A percentile compares a stretch with the other conserved stretches of the same genome.
Conservation (phyloP, 768 basidiomycete species). For the Clavaria fumosa region DNA sequence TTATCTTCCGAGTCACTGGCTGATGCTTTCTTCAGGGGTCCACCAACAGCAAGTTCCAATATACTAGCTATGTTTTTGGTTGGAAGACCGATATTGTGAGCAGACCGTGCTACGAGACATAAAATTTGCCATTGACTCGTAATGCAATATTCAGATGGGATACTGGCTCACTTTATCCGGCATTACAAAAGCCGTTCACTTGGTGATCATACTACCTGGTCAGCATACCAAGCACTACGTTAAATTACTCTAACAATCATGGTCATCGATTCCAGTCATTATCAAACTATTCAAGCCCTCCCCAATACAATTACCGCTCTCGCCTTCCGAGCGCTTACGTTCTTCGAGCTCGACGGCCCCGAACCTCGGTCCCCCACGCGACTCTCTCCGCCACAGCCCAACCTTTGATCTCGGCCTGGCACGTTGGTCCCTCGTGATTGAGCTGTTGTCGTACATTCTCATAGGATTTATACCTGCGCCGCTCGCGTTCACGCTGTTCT, state of each 20-base stretch:
- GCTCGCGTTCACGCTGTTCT: slow-evolving; percentile 34
- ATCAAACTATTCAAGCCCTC: slow-evolving; percentile 38
- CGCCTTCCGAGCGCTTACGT: slow-evolving; percentile 17
- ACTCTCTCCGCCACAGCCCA: slow-evolving; percentile 21
- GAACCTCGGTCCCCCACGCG: no score
- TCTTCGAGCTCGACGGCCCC: slow-evolving; percentile 20
- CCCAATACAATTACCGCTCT: slow-evolving; percentile 12
- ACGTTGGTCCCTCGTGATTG: slow-evolving; percentile 42
- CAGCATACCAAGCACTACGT: slow-evolving; percentile 12
- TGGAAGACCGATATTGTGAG: slow-evolving; percentile 55
- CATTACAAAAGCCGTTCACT: slow-evolving; percentile 34
- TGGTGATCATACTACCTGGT: slow-evolving; percentile 50
- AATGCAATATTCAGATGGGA: slow-evolving; percentile 39
- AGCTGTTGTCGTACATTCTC: slow-evolving; percentile 32
- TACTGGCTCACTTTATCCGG: slow-evolving; percentile 51
- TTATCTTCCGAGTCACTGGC: slow-evolving; percentile 3
- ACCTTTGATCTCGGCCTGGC: slow-evolving; percentile 58
- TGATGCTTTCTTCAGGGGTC: slow-evolving; percentile 38
- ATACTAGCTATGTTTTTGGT: slow-evolving; percentile 40
- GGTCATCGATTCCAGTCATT: neutral
- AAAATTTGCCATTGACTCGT: neutral
- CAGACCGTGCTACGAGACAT: slow-evolving; percentile 10
- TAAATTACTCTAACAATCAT: neutral
- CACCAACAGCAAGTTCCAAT: slow-evolving; percentile 45
- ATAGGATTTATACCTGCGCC: slow-evolving; percentile 35